Base-by-base conservation (phyloP, 75 land plant species). In the Gnetum montanum region DNA sequence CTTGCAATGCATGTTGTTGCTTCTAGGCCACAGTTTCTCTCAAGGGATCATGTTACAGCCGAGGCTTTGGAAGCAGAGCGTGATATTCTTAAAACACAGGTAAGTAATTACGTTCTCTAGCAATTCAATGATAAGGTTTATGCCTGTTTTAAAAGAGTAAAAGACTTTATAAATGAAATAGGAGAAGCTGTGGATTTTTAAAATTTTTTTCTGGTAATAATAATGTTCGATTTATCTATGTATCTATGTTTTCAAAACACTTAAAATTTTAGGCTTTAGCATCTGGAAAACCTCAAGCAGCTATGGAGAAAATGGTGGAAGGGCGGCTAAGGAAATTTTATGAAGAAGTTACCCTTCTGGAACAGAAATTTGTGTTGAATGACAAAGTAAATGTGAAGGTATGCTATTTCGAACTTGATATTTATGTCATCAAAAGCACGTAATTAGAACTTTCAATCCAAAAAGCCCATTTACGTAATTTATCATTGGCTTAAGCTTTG, bases 1-100 rank as follows among this genome's bases (percentile, higher is more conserved):
- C 58, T 93, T 43, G 98, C 98, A 44, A 93, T 93, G 98, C 98
- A 93, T 62, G 60, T 93, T 43, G 98, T 93, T 11, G 98, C 98
- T 27, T 48, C 80, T 46, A 85, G 75, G 61, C 98, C 98, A 31
- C 61, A 79, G 50, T 93, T 84, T 60, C 69, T 93, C 57, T 74
- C 95, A 19, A 93, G 73, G 56, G 84, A 88, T 44, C 65, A 59
- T 57, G 98, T 93, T 52, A 49, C 94, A 59, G 50, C 81, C 23
- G 76, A 76, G 43, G 83, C 83, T 29, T 31, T 90, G 28, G 78
- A 79, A 36, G 62, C 47, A 50, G 98, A 93, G 65, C 74, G 73
- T 13, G 86, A 89, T 26, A 73, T 93, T 47, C 77, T 81, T 10
- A 79, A 66, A 68, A 66, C 98, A 45, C 98, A 93, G 95, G 98